A percentile compares a stretch with the other conserved stretches of the same genome.
phyloP scores from a whole-genome alignment of 2,329 filamentous ascomycete genomes.

The Zelopaecilomyces penicillatus region DNA sequence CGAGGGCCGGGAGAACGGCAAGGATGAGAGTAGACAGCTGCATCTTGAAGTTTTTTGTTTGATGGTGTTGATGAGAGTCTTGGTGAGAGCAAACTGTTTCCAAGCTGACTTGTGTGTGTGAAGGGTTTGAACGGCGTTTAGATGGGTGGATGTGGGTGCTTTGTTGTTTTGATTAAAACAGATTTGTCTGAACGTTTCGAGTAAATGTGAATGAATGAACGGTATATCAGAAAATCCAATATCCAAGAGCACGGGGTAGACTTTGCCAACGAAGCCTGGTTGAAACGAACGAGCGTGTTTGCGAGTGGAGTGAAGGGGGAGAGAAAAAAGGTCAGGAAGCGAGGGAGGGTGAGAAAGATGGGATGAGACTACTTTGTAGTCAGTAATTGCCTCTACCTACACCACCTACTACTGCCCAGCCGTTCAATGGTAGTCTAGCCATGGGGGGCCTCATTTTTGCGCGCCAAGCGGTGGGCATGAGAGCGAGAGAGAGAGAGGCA shows the following conservation, averaged over 20 bases:
- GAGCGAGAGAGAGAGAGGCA: background rate
- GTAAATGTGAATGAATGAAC: conserved; percentile 6
- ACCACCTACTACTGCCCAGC: too few species aligned
- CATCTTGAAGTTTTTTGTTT: conserved; percentile 22
- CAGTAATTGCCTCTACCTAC: too few species aligned
- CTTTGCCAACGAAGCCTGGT: conserved; percentile 11
- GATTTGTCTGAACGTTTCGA: conserved; percentile 6
- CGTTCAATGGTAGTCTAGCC: too few species aligned
- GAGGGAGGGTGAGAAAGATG: background rate
- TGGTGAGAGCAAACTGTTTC: conserved; percentile 14
- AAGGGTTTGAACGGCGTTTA: background rate
- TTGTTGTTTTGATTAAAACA: conserved; percentile 7
- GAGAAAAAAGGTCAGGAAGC: background rate
- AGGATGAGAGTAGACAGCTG: conserved; percentile 35
- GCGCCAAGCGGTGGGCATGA: conserved; percentile 3
- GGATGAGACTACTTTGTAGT: conserved; percentile 6
- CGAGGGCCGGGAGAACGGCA: conserved; percentile 45
- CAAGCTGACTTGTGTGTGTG: conserved; percentile 10
- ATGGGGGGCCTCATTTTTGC: too few species aligned
- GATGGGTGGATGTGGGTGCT: too few species aligned
- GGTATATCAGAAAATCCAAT: conserved; percentile 1
- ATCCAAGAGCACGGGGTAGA: conserved; percentile 1
- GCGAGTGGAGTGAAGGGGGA: background rate
- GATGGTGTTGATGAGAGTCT: conserved; percentile 8
- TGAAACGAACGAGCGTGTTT: conserved; percentile 6